Evolutionary conservation across 768 basidiomycete genomes (phyloP), one percentile per base, ranked within the genome.

Genomic region (Pisolithus tinctorius): DNA sequence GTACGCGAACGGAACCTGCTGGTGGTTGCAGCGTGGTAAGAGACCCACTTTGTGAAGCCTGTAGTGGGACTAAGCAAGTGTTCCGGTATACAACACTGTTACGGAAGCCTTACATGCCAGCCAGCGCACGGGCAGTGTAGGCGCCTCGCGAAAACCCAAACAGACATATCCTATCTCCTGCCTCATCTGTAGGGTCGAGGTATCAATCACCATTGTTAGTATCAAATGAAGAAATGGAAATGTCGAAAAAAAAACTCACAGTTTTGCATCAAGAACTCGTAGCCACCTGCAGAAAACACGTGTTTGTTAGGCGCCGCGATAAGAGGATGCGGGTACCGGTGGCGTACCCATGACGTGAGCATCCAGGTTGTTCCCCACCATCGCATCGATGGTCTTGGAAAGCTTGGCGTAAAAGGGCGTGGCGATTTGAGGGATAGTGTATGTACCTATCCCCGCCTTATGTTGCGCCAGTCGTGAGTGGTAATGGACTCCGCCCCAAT

Each of bases 121-220:
- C 86, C 14, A 86, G 70, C 2, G 84, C 84, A 45, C 87, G 77
- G 20, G 79, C 78, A n/a, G 84, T 83, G 56, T 79, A 88, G 44
- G 85, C 85, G 16, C 87, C 87, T 50, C 88, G 72, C 3, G 87
- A 88, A 64, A 89, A 89, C 0, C 87, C 89, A 59, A 91, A 90
- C 3, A 92, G 71, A 60, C 78, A 88, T 4, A 92, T 85, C 55
- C 81, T 83, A 65, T 91, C 88, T 0, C 82, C 83, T 17, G 74
- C 74, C 30, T 78, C 68, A 51, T 86, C 83, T 86, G 20, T 16
- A 49, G 34, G 41, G 31, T 37, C 29, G 14, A 30, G 14, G 9
- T 27, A 26, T 27, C 43, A 30, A 45, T n/a, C 9, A 45, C 8
- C 16, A 7, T 8, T 13, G 16, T 42, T 6, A 36, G 16, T 9